Evolutionary conservation across 2,329 filamentous ascomycete species (phyloP).

Genomic region (Ophidiomyces ophidiicola): DNA sequence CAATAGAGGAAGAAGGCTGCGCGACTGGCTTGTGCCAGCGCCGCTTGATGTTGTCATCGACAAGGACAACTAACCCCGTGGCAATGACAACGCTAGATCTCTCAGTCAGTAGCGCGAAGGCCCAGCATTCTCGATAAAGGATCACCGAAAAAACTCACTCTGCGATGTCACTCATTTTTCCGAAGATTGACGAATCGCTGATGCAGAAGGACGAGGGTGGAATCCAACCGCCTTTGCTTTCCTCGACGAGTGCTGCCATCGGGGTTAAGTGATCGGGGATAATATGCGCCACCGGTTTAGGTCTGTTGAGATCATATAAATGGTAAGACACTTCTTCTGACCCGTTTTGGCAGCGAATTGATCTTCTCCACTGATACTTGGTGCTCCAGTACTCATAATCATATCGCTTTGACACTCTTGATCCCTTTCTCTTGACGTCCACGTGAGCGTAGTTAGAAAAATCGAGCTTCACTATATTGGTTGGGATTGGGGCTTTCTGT

Average conservation of each 20-base stretch:
- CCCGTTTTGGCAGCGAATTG: slow-evolving; percentile 53
- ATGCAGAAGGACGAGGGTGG: slow-evolving; percentile 87
- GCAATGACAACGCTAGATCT: slow-evolving; percentile 63
- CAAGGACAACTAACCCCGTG: slow-evolving; percentile 76
- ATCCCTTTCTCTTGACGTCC: slow-evolving; percentile 59
- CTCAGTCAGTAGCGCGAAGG: slow-evolving; percentile 12
- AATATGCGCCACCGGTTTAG: slow-evolving; percentile 65
- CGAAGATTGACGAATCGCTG: slow-evolving; percentile 58
- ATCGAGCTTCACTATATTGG: slow-evolving; percentile 75
- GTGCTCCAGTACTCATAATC: slow-evolving; percentile 91
- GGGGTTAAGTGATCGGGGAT: slow-evolving; percentile 65
- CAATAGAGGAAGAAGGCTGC: slow-evolving; percentile 43
- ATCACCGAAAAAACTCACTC: slow-evolving; percentile 51
- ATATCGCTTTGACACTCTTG: slow-evolving; percentile 60
- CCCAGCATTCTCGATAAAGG: neutral
- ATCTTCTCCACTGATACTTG: slow-evolving; percentile 70
- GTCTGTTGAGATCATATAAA: slow-evolving; percentile 55
- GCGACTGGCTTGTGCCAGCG: slow-evolving; percentile 55
- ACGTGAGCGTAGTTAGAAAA: slow-evolving; percentile 96
- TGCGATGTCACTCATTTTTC: slow-evolving; percentile 63
- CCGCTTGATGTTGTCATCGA: slow-evolving; percentile 81
- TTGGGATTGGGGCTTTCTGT: slow-evolving; percentile 37
- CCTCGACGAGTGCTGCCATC: slow-evolving; percentile 58
- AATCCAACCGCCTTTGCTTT: slow-evolving; percentile 73
- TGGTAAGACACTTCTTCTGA: slow-evolving; percentile 62